Conservation (phyloP, 2,329 filamentous ascomycete species). For the Botrytis paeoniae region DNA sequence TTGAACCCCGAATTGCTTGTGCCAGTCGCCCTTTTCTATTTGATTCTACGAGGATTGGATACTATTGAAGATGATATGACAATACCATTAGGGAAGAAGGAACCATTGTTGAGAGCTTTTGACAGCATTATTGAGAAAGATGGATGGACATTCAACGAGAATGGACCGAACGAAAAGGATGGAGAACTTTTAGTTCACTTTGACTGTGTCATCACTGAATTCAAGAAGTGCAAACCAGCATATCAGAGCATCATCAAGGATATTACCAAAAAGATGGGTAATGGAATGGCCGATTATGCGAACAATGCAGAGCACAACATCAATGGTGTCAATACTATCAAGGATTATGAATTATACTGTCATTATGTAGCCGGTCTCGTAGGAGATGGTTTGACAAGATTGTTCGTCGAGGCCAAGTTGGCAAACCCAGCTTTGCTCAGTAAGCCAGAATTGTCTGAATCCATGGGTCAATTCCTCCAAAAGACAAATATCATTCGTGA, state of each 20-base stretch:
- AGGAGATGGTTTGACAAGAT: constrained; percentile 83
- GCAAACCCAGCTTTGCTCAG: constrained; percentile 82
- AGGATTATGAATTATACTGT: constrained; percentile 95
- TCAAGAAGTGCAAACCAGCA: constrained; percentile 79
- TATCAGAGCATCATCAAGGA: constrained; percentile 89
- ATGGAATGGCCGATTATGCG: constrained; percentile 97
- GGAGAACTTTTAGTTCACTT: constrained; percentile 90
- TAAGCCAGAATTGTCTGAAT: constrained; percentile 78
- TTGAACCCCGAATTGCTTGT: constrained; percentile 91
- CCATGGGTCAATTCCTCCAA: constrained; percentile 96
- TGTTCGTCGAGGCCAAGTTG: constrained; percentile 84
- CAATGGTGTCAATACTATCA: constrained; percentile 75
- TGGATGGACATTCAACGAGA: constrained; percentile 87
- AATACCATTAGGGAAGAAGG: constrained; percentile 75
- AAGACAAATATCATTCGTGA: constrained; percentile 99
- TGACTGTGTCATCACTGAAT: constrained; percentile 79
- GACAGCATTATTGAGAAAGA: constrained; percentile 73
- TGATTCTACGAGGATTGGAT: constrained; percentile 86
- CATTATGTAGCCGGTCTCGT: constrained; percentile 99
- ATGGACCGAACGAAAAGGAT: constrained; percentile 90
- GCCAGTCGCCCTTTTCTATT: constrained; percentile 87
- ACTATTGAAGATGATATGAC: constrained; percentile 99
- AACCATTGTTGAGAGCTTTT: constrained; percentile 81
- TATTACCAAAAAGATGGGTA: constrained; percentile 91
- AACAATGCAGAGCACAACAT: constrained; percentile 77